Base-by-base conservation (phyloP, 768 basidiomycete species). In the Leccinum obscurum region DNA sequence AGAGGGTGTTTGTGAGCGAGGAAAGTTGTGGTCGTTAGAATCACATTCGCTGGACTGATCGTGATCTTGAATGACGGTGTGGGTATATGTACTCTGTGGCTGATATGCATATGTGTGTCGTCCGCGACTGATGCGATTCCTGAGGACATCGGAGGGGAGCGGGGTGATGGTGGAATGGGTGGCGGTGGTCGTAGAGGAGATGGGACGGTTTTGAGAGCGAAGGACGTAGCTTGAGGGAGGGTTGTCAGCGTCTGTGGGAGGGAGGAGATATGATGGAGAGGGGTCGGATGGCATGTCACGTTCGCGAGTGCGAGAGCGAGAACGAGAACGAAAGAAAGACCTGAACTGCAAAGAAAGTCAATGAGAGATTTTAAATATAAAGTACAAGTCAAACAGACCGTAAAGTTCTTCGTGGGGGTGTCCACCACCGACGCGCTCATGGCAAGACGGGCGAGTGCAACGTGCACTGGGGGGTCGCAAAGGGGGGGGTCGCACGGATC, bases 91-190 rank as follows among this genome's bases (percentile, higher is more conserved):
- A 30, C 44, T 62, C 50, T 58, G 66, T 24, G 59, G 51, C 28
- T 57, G 65, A 62, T 52, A 52, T 26, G 59, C 41, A 39, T 70
- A 72, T 15, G 63, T 59, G 41, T 64, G 62, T 53, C 68, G 69
- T 11, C 52, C 54, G 35, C 52, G 57, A 15, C 60, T 59, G 22
- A 62, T 7, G 51, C 66, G 68, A n/a, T 62, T 65, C 59, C 66
- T 61, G 32, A 64, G n/a, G 22, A 57, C 49, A 74, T 84, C 72
- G 26, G 83, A 83, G 0, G 84, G 83, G 15, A 76, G 75, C n/a
- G 86, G 85, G 6, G 81, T 84, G 57, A 85, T 77, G 5, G 87
- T 88, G 20, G 82, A 78, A 66, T 83, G 83, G 2, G 87, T 87
- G 1, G 83, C 81, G 17, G 83, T 83, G 0, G 87, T 87, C 0